Evolutionary conservation across 208 protist genomes (phyloP).

Genomic region (Trichomonas vaginalis): DNA sequence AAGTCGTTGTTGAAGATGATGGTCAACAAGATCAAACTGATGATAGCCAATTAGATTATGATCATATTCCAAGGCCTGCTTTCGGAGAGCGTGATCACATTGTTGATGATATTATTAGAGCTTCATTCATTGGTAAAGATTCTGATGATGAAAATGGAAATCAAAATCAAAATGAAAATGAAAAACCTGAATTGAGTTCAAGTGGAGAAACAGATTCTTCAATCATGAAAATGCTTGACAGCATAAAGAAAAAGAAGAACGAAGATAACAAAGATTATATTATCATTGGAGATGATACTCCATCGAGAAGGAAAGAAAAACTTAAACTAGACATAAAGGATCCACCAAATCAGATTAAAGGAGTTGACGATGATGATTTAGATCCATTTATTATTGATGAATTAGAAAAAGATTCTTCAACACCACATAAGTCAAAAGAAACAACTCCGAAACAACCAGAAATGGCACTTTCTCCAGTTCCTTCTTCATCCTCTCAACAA

Average conservation of each 20-base stretch:
- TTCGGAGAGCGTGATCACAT: too few species aligned
- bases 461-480: too few species aligned
- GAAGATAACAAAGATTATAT: background rate
- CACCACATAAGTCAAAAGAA: too few species aligned
- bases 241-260: background rate
- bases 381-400: too few species aligned
- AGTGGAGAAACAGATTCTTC: background rate
- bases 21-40: background rate
- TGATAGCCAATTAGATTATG: background rate
- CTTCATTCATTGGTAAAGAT: background rate
- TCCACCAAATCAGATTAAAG: background rate
- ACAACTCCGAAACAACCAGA: too few species aligned
- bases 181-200: background rate
- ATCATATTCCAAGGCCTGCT: background rate
- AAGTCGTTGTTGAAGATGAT: background rate
- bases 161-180: background rate
- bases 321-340: background rate
- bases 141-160: background rate
- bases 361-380: background rate
- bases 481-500: too few species aligned
- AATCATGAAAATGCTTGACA: background rate
- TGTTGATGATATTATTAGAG: background rate
- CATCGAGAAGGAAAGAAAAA: background rate
- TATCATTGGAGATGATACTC: background rate
- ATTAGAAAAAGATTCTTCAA: too few species aligned